Percentiles rank a stretch among this genome's conserved stretches.
Conservation (phyloP, 2,329 filamentous ascomycete species). For the Lecanosticta acicola region DNA sequence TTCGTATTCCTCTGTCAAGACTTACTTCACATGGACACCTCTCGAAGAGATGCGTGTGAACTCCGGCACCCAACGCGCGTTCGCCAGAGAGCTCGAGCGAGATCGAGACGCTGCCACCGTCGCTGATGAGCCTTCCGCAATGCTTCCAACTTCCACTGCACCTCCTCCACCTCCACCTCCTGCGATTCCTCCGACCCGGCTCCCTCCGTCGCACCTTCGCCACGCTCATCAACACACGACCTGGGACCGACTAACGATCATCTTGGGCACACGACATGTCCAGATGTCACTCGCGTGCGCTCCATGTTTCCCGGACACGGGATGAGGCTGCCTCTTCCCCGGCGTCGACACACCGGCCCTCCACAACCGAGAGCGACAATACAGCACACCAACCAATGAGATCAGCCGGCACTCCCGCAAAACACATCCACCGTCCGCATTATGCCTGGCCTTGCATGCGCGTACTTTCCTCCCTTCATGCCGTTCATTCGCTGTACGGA, state of each 20-base stretch:
- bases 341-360: not conserved
- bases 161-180: not conserved
- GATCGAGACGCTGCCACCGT: too few relatives aligned
- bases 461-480: conserved; percentile 5
- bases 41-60: conserved; percentile 2
- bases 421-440: not conserved
- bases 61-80: not conserved
- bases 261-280: not conserved
- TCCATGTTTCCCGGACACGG: not conserved
- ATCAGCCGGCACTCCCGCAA: conserved; percentile 2
- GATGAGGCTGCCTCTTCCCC: not conserved
- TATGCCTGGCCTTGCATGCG: not conserved
- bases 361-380: not conserved
- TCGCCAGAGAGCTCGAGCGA: too few relatives aligned
- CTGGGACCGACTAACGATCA: not conserved
- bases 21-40: conserved; percentile 1
- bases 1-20: too few relatives aligned
- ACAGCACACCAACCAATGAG: not conserved
- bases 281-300: not conserved
- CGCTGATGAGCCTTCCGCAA: conserved; percentile 6
- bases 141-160: not conserved
- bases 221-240: conserved; percentile 2
- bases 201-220: too few relatives aligned
- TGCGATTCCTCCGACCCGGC: too few relatives aligned
- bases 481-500: conserved; percentile 4